Evolutionary conservation across 352 stramenopile species (phyloP).

Genomic region (Blastocystis sp.): DNA sequence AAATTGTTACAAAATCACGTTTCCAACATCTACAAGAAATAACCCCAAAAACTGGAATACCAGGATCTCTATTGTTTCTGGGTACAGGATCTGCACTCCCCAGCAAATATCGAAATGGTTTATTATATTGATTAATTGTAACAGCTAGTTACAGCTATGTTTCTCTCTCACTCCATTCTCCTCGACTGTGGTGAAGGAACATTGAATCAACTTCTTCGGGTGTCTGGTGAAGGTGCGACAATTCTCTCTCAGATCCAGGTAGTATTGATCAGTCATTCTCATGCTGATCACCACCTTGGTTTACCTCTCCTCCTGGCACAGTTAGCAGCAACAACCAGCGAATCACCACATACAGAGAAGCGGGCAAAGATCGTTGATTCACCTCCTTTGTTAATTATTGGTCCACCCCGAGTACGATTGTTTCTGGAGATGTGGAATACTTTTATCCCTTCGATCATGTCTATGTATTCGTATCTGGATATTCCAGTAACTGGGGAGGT

Average conservation of each 20-base stretch:
- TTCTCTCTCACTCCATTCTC: neutral
- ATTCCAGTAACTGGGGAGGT: neutral
- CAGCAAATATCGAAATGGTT: conserved; percentile 41
- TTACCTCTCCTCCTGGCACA: conserved; percentile 36
- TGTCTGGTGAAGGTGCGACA: neutral
- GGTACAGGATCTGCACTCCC: conserved; percentile 63
- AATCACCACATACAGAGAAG: neutral
- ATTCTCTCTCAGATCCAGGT: neutral
- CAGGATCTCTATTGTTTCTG: conserved; percentile 53
- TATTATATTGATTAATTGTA: neutral
- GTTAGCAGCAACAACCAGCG: neutral
- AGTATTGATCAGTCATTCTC: conserved; percentile 50
- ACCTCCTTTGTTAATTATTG: neutral
- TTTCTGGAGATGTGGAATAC: neutral
- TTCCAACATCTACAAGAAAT: neutral
- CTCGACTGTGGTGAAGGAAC: conserved; percentile 67
- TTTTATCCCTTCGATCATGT: neutral
- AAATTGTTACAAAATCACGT: neutral
- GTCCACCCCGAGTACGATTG: conserved; percentile 7
- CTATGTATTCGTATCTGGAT: neutral
- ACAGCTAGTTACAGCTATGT: neutral
- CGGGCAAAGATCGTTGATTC: neutral
- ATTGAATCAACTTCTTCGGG: conserved; percentile 10
- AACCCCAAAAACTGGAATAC: neutral
- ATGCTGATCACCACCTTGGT: conserved; percentile 59